These are phyloP conservation scores for Pestalotiopsis sp. DNA, from an alignment of 2,329 filamentous ascomycete genomes.

Conservation along the genomic window DNA sequence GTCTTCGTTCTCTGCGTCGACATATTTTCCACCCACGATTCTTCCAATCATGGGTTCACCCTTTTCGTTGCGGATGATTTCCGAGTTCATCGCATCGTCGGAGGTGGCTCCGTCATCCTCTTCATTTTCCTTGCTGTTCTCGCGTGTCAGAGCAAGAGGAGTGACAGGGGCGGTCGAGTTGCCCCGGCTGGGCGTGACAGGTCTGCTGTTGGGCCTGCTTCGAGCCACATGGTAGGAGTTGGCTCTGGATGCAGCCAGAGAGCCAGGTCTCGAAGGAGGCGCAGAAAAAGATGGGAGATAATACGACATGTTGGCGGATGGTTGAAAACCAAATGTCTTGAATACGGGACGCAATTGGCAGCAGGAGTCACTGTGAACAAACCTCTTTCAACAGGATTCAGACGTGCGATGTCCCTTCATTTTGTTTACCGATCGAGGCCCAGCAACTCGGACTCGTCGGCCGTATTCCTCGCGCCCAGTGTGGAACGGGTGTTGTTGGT, in stretches of 20 bases:
- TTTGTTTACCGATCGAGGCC: constrained; percentile 7
- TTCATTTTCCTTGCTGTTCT: constrained; percentile 5
- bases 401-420: constrained; percentile 2
- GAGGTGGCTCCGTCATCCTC: constrained; percentile 1
- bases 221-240: constrained; percentile 1
- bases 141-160: background rate
- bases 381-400: background rate
- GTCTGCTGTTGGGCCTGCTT: constrained; percentile 9
- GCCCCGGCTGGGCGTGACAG: constrained; percentile 1
- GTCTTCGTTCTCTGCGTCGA: constrained; percentile 34
- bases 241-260: constrained; percentile 9
- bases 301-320: constrained; percentile 10
- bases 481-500: constrained; percentile 15
- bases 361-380: background rate
- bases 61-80: constrained; percentile 18
- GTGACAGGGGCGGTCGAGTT: constrained; percentile 2
- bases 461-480: constrained; percentile 4
- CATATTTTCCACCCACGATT: constrained; percentile 41
- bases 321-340: background rate
- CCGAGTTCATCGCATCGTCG: constrained; percentile 1
- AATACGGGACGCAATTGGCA: background rate
- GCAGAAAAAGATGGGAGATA: constrained; percentile 14
- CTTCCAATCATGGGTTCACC: constrained; percentile 29
- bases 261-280: constrained; percentile 11
- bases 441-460: constrained; percentile 10